Base-by-base conservation (phyloP, 768 basidiomycete genomes). In the Mycena rebaudengoi region DNA sequence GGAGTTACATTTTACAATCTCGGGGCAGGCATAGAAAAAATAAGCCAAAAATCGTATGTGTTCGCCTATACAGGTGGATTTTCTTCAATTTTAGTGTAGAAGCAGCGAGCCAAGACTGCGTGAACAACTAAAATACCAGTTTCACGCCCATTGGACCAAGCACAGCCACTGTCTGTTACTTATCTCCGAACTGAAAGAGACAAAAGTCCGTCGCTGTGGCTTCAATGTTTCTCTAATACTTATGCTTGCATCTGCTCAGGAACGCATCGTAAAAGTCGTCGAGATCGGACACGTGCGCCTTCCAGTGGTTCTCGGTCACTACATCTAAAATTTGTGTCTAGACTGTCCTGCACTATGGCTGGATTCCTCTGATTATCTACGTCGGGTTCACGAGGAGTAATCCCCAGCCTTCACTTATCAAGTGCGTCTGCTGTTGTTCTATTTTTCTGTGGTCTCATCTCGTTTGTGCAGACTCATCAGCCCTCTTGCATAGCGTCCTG, bases 321-420 rank as follows among this genome's bases (percentile, higher is more conserved):
- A 62, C 45, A 41, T 29, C 49, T 55, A 18, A 51, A 28, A 51
- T 55, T 59, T 62, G 33, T 13, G 4, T 7, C 49, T 64, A 98
- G 96, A 95, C 92, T 62, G 85, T 96, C 71, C 74, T 98, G 54
- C 95, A 98, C 79, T 98, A 96, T 70, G 91, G 90, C 67, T 99
- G 96, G 95, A 95, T 99, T 72, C 97, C 97, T 30, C 80, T 96
- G 74, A 94, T 99, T 73, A 96, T 99, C 72, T 98, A 96, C 77
- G 86, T 98, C 73, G 97, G 96, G 33, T 98, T 93, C 82, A 93
- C 91, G 55, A 83, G 91, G 69, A 96, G 94, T 74, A 94, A 92
- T 73, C 96, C 96, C 29, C 94, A 96, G 70, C 96, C 96, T 20
- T 95, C 95, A 37, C 82, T 98, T 72, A 97, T 97, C 79, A 96